These are phyloP conservation scores for Ceriops decandra DNA, from an alignment of 345 rosid genomes.

Conservation along the genomic window DNA sequence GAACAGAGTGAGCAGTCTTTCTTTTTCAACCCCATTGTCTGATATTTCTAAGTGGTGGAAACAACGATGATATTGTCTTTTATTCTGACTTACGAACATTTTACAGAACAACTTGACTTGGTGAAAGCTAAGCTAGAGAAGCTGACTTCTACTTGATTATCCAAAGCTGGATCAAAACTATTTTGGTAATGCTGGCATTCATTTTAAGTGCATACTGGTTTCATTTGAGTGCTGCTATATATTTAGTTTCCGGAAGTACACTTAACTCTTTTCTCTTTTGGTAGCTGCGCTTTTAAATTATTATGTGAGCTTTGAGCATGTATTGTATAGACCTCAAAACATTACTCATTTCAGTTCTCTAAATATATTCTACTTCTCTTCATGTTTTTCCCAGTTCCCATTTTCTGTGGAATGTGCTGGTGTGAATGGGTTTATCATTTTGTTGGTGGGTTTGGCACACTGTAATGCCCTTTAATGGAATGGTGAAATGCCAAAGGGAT, in stretches of 20 bases:
- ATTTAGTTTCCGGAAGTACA: neutral
- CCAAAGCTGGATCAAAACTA: neutral
- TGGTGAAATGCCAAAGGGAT: no score
- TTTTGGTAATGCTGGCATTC: neutral
- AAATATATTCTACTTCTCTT: neutral
- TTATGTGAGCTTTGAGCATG: neutral
- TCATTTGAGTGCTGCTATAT: neutral
- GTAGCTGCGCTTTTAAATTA: neutral
- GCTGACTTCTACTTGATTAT: slow-evolving; percentile 21
- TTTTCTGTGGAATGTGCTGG: no score
- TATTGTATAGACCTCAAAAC: neutral
- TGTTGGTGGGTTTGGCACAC: no score
- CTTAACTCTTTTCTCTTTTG: neutral
- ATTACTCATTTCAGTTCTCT: neutral
- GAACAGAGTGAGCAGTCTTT: slow-evolving; percentile 43
- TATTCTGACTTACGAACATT: neutral
- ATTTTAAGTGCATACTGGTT: neutral
- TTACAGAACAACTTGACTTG: slow-evolving; percentile 44
- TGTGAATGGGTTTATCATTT: no score
- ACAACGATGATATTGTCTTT: neutral
- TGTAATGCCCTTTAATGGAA: no score
- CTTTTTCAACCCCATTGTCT: neutral
- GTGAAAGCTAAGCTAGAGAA: slow-evolving; percentile 43
- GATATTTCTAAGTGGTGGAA: neutral
- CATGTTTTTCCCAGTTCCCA: neutral